These are phyloP conservation scores for Aspergillus ochraceus DNA, from an alignment of 2,329 filamentous ascomycete genomes.

Conservation along the genomic window DNA sequence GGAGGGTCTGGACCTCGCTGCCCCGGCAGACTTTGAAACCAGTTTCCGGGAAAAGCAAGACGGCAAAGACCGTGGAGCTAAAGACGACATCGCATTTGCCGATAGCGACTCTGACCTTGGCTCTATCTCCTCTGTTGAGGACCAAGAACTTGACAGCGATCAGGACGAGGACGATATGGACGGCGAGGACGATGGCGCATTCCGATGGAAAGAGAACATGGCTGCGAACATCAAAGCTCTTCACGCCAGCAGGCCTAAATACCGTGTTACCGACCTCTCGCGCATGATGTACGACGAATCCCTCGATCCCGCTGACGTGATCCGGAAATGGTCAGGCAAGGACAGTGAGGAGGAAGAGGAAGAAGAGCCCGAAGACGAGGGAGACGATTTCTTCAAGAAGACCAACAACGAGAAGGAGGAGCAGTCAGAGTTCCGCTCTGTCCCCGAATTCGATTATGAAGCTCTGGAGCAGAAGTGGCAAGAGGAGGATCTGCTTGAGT, in stretches of 20 bases:
- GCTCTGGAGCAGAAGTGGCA: constrained; percentile 84
- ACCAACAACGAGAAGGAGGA: constrained; percentile 51
- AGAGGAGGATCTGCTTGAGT: constrained; percentile 72
- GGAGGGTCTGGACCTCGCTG: constrained; percentile 38
- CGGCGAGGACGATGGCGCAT: constrained; percentile 70
- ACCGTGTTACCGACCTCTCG: constrained; percentile 78
- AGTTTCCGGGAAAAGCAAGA: constrained; percentile 49
- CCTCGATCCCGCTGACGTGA: constrained; percentile 71
- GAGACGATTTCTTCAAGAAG: constrained; percentile 66
- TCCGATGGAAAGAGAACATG: constrained; percentile 89
- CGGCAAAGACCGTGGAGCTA: constrained; percentile 55
- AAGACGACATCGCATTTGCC: constrained; percentile 82
- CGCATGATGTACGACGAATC: constrained; percentile 85
- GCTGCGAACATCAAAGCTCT: constrained; percentile 70
- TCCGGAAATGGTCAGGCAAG: constrained; percentile 76
- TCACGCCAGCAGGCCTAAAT: constrained; percentile 69
- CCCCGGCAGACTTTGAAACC: constrained; percentile 45
- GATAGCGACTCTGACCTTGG: constrained; percentile 97
- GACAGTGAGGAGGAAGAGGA: constrained; percentile 59
- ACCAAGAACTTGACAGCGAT: constrained; percentile 55
- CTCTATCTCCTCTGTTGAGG: constrained; percentile 69
- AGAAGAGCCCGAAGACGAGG: constrained; percentile 59
- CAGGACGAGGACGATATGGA: constrained; percentile 51
- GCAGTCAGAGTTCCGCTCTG: constrained; percentile 69
- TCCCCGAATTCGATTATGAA: constrained; percentile 78